phyloP scores from a whole-genome alignment of 1,284 basidiomycete species.

The Microbotryomycetes sp. region DNA sequence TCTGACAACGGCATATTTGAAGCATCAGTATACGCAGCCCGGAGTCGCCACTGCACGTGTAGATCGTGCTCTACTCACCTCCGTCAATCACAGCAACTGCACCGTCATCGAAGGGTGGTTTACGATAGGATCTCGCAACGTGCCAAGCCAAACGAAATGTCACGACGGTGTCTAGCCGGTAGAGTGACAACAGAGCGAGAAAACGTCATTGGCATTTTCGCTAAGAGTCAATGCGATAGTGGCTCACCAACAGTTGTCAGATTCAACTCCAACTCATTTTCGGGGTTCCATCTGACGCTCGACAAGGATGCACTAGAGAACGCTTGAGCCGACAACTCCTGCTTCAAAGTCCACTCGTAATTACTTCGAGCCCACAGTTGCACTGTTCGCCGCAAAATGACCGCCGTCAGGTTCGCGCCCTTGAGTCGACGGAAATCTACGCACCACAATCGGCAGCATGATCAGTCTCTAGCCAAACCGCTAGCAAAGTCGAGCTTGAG shows the following conservation, averaged over 20 bases:
- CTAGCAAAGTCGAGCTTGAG: constrained; percentile 76
- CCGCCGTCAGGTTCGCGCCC: not conserved
- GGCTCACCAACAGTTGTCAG: constrained; percentile 60
- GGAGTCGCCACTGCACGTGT: too few relatives aligned
- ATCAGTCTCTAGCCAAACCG: constrained; percentile 65
- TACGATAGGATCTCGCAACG: constrained; percentile 57
- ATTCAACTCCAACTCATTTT: constrained; percentile 61
- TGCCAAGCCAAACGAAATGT: constrained; percentile 66
- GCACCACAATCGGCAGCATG: constrained; percentile 56
- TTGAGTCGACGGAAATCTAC: constrained; percentile 4
- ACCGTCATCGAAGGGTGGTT: constrained; percentile 71
- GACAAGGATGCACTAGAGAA: constrained; percentile 53
- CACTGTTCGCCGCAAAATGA: constrained; percentile 49
- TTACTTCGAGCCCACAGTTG: constrained; percentile 95
- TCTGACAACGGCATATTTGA: too few relatives aligned
- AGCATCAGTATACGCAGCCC: too few relatives aligned
- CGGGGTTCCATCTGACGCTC: constrained; percentile 78
- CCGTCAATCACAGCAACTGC: constrained; percentile 89
- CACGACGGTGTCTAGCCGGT: constrained; percentile 56
- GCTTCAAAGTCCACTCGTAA: constrained; percentile 80
- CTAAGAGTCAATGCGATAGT: not conserved
- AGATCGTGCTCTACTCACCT: constrained; percentile 56
- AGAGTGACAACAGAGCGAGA: constrained; percentile 43
- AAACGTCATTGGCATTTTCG: constrained; percentile 7
- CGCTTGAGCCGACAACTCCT: constrained; percentile 60